phyloP scores from a whole-genome alignment of 2,329 filamentous ascomycete genomes.

The Alternaria alternata region DNA sequence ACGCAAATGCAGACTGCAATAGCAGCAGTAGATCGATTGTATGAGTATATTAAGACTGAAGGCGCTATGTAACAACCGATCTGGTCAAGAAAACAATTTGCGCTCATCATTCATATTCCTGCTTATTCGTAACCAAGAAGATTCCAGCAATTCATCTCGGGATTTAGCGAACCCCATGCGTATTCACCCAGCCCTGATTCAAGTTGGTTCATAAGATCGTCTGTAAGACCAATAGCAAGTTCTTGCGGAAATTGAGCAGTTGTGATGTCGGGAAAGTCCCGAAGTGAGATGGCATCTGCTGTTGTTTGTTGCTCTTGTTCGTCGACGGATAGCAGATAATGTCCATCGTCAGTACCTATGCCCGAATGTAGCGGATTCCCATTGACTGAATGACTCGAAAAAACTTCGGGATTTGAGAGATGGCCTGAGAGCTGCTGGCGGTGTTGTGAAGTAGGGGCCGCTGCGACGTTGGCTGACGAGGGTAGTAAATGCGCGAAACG shows the following conservation, averaged over 20 bases:
- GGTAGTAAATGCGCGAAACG: not conserved
- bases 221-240: constrained; percentile 17
- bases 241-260: not conserved
- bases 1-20: constrained; percentile 50
- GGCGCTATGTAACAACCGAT: not conserved
- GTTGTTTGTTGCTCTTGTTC: not conserved
- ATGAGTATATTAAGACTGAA: constrained; percentile 17
- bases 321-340: not conserved
- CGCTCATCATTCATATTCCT: not conserved
- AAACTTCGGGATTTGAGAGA: not conserved
- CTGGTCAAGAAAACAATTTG: not conserved
- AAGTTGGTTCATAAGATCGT: constrained; percentile 32
- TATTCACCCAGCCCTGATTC: constrained; percentile 47
- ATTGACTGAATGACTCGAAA: not conserved
- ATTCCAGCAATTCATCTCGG: not conserved
- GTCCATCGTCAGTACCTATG: not conserved
- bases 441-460: not conserved
- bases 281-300: not conserved
- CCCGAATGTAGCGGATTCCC: not conserved
- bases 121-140: not conserved
- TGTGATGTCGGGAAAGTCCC: not conserved
- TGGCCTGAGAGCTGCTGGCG: not conserved
- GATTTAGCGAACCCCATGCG: constrained; percentile 34
- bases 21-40: constrained; percentile 44
- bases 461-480: not conserved